Base-by-base conservation (phyloP, 306 rosid species). In the Glycine tomentella region DNA sequence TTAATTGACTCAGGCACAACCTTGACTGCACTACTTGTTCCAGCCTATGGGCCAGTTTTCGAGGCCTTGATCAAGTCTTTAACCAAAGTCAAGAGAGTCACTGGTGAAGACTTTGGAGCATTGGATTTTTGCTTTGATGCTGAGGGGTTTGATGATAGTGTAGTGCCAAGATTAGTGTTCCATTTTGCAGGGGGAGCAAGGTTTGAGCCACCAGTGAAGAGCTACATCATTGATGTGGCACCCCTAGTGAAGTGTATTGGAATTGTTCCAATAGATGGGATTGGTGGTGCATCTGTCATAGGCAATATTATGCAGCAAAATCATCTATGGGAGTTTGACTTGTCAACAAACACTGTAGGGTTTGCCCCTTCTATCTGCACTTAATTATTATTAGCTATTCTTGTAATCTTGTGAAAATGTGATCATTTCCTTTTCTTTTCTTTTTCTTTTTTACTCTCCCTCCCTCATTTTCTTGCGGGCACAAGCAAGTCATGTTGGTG, bases 241-340 rank as follows among this genome's bases (percentile, higher is more conserved):
- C 82, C 84, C 0, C 14, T 42, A 3, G 62, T 1, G 3, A 93
- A 80, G 74, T 95, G 99, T 63, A 10, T 95, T 13, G 99, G 91
- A 3, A 17, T 95, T 58, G 2, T 79, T 25, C 17, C 89, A 0
- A 0, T 20, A 25, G 3, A 1, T 3, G 88, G 76, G 31, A 25
- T 25, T 4, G 85, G 75, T 2, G 89, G 83, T 2, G 16, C 44
- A 33, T 78, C 71, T 12, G 20, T 88, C 15, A 81, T 95, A 7
- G 99, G 98, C 15, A 95, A 90, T 55, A 90, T 95, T 34, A 69
- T 95, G 92, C 97, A 93, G 36, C 99, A 95, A 76, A 87, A 89
- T 63, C 84, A 88, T 77, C 65, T 91, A 0, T 91, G 97, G 98
- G 90, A 91, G 71, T 91, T 85, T 85, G 94, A 95, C 61, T 85